These are phyloP conservation scores for Brassica napus DNA, from an alignment of 345 rosid species.

Conservation along the genomic window DNA sequence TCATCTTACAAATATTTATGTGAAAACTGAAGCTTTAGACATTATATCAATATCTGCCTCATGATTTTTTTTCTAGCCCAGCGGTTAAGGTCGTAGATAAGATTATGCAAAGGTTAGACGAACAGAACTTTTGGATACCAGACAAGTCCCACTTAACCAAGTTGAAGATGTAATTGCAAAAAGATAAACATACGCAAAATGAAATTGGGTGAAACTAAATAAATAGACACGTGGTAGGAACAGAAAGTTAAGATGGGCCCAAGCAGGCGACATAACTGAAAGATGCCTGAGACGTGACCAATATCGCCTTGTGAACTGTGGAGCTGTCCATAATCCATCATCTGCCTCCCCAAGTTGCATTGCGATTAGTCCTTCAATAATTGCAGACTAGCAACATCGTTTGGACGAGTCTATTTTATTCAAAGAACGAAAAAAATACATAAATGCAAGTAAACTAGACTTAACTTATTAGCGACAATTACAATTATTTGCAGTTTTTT, in stretches of 20 bases:
- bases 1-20: too few relatives aligned
- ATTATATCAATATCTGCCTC: too few relatives aligned
- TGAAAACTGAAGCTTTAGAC: too few relatives aligned
- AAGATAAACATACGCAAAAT: background rate
- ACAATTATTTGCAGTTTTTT: background rate
- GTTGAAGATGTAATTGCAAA: slow-evolving; percentile 1
- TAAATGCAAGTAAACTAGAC: background rate
- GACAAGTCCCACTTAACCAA: slow-evolving; percentile 5
- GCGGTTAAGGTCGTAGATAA: too few relatives aligned
- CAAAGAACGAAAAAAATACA: background rate
- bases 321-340: slow-evolving; percentile 2
- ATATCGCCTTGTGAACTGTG: background rate
- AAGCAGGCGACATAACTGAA: slow-evolving; percentile 31
- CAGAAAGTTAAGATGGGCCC: slow-evolving; percentile 16
- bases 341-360: slow-evolving; percentile 1
- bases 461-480: background rate
- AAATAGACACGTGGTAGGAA: slow-evolving; percentile 15
- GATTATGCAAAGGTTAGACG: too few relatives aligned
- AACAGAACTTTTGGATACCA: background rate
- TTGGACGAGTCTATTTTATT: background rate
- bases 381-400: slow-evolving; percentile 1
- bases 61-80: too few relatives aligned
- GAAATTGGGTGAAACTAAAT: background rate
- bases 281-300: slow-evolving; percentile 34
- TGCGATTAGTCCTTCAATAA: slow-evolving; percentile 11